Percentiles rank a stretch among this genome's conserved stretches.
phyloP scores from a whole-genome alignment of 2,329 filamentous ascomycete species.

The Penicillium oxalicum region DNA sequence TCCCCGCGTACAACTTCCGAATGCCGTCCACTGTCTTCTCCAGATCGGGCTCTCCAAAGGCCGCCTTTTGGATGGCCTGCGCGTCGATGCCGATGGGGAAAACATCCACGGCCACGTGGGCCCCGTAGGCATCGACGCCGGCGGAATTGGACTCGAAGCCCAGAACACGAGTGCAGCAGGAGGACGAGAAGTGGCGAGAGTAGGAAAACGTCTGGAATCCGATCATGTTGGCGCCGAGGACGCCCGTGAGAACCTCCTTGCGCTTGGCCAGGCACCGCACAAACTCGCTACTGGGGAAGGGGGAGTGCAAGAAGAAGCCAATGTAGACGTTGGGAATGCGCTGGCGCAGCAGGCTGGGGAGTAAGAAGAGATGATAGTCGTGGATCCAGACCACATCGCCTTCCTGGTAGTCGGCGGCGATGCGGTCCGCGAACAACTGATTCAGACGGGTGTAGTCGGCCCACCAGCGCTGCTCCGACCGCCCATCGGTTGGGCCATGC shows the following conservation, averaged over 20 bases:
- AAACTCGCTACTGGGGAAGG: slow-evolving; percentile 95
- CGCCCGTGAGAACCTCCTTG: slow-evolving; percentile 84
- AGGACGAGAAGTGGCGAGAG: slow-evolving; percentile 88
- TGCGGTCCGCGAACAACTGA: slow-evolving; percentile 82
- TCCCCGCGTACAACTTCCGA: slow-evolving; percentile 72
- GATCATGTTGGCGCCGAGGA: slow-evolving; percentile 85
- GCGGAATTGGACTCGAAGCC: slow-evolving; percentile 82
- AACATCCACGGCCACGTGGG: slow-evolving; percentile 83
- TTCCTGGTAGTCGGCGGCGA: slow-evolving; percentile 81
- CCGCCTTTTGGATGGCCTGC: slow-evolving; percentile 66
- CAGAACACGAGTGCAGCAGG: slow-evolving; percentile 84
- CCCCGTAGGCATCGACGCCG: slow-evolving; percentile 82
- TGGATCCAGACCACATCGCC: slow-evolving; percentile 90
- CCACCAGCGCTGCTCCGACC: slow-evolving; percentile 77
- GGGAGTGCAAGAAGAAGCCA: slow-evolving; percentile 87
- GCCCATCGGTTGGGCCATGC: slow-evolving; percentile 80
- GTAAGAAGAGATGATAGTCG: slow-evolving; percentile 86
- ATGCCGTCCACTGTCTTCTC: slow-evolving; percentile 67
- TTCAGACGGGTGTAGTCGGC: slow-evolving; percentile 91
- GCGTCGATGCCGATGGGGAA: slow-evolving; percentile 94
- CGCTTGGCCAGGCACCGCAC: slow-evolving; percentile 79
- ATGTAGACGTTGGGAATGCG: slow-evolving; percentile 84
- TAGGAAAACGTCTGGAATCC: slow-evolving; percentile 96
- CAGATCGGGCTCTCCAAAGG: slow-evolving; percentile 65
- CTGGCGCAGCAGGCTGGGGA: slow-evolving; percentile 83